Percentiles rank a stretch among this genome's conserved stretches.
These are phyloP conservation scores for Podaxis sp. DNA, from an alignment of 768 basidiomycete species.

Conservation along the genomic window DNA sequence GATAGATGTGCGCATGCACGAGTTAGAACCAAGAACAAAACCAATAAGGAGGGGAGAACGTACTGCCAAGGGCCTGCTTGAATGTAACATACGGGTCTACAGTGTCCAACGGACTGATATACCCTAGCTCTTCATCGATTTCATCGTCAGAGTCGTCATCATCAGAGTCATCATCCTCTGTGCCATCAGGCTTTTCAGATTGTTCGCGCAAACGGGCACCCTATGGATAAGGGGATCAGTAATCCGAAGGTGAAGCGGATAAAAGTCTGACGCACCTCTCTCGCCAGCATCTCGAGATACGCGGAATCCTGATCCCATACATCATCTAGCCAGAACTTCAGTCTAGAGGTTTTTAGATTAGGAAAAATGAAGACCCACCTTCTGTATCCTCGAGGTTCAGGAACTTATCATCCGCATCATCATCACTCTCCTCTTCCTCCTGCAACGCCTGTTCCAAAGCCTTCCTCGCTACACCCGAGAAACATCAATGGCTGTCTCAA, in stretches of 20 bases:
- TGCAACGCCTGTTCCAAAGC: slow-evolving; percentile 46
- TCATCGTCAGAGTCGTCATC: slow-evolving; percentile 60
- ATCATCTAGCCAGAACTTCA: slow-evolving; percentile 52
- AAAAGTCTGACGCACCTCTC: slow-evolving; percentile 46
- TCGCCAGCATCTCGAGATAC: slow-evolving; percentile 83
- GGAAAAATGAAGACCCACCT: slow-evolving; percentile 28
- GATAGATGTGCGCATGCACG: slow-evolving; percentile 9
- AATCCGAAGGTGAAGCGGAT: background rate
- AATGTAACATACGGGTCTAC: slow-evolving; percentile 79
- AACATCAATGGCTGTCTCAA: slow-evolving; percentile 7
- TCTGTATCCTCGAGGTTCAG: slow-evolving; percentile 63
- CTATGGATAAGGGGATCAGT: slow-evolving; percentile 30
- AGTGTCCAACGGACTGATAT: slow-evolving; percentile 78
- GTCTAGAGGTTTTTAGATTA: slow-evolving; percentile 6
- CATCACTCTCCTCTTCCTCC: slow-evolving; percentile 32
- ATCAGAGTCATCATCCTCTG: slow-evolving; percentile 62
- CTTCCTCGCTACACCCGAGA: slow-evolving; percentile 45
- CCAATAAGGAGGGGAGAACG: slow-evolving; percentile 23
- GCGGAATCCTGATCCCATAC: slow-evolving; percentile 91
- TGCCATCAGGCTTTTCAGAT: slow-evolving; percentile 46
- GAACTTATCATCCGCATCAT: slow-evolving; percentile 40
- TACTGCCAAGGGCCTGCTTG: slow-evolving; percentile 76
- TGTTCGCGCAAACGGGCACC: slow-evolving; percentile 71
- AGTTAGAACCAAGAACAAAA: background rate
- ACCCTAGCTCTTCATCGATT: slow-evolving; percentile 82